Evolutionary conservation across 768 basidiomycete species (phyloP), one percentile per base, ranked within the genome.

Genomic region (Termitomyces bulborhizus): DNA sequence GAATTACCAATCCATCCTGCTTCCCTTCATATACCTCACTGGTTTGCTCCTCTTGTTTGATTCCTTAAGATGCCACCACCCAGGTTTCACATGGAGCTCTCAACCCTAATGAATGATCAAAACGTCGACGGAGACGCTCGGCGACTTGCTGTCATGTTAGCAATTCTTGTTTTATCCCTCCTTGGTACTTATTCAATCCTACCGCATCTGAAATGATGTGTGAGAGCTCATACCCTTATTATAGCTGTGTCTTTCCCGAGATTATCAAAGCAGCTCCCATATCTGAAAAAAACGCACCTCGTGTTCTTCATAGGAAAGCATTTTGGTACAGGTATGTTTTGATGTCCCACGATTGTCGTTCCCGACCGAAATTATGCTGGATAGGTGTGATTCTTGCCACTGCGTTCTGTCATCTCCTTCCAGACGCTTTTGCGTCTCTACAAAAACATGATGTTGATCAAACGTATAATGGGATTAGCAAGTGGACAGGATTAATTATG

Each of bases 301-400:
- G 62, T 86, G 16, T 92, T 93, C 66, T 92, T 93, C 68, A 74
- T 90, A n/a, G 89, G 87, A 39, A 93, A 91, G 63, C 90, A 93
- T 65, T 91, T 92, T 61, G 90, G 90, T 36, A 92, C 90, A 13
- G 82, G 84, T 81, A 41, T 24, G 65, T 46, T 3, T n/a, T 54
- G 26, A 24, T 27, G 21, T 43, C 44, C 32, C 36, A 15, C 7
- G 40, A 45, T 21, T 43, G 9, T 31, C 21, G 7, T 18, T 26
- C 16, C 45, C 36, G 24, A 27, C n/a, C 32, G 26, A 39, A n/a
- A 8, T 41, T 48, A 15, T 50, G 40, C 47, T 61, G 13, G 45
- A n/a, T 55, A 80, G 89, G 89, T 11, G 88, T 90, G 13, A 93
- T 93, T 34, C 67, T 93, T 4, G 83, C 90, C 3, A 93, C 90